Evolutionary conservation across 768 basidiomycete genomes (phyloP), one percentile per base, ranked within the genome.

Genomic region (Naematelia encephala): DNA sequence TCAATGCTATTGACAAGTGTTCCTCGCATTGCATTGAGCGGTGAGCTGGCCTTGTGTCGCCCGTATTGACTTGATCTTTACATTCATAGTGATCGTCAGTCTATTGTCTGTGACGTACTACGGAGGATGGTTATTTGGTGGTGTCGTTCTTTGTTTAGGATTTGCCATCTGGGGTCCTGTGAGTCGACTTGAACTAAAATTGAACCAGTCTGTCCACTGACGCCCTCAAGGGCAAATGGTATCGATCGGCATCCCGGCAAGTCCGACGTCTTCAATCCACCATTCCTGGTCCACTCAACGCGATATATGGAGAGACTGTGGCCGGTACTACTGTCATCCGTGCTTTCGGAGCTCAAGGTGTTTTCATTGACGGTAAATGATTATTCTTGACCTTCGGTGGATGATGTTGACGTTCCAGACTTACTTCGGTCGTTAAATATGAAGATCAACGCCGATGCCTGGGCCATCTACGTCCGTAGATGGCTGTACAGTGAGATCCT

Each of bases 291-390:
- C 57, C 57, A 2, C 62, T 73, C 57, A 70, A 70, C 45, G 66
- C 68, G 1, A 61, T 68, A n/a, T 68, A 70, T 50, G 58, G 66
- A 11, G 71, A 73, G 53, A 68, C 68, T 3, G 62, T 73, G 3
- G 71, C 68, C 4, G 71, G 71, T 1, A 60, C 69, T 8, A 61
- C 66, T 4, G 69, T 73, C 4, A 65, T 73, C 47, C 54, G 71
- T 11, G 71, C 71, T n/a, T 70, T 70, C 27, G 71, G 71, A 2
- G 53, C 30, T 2, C 71, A 73, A 43, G 57, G 60, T 3, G 23
- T 67, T 10, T 66, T 67, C 50, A 19, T 69, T 4, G 27, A 61
- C n/a, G 63, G 68, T 61, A 22, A 57, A 60, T 62, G 2, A 44
- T 27, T 48, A 25, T n/a, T 16, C 50, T 19, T 34, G 27, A n/a